Evolutionary conservation across 73 alveolate genomes (phyloP), one percentile per base, ranked within the genome.

Genomic region (Paraurostyla sp.): DNA sequence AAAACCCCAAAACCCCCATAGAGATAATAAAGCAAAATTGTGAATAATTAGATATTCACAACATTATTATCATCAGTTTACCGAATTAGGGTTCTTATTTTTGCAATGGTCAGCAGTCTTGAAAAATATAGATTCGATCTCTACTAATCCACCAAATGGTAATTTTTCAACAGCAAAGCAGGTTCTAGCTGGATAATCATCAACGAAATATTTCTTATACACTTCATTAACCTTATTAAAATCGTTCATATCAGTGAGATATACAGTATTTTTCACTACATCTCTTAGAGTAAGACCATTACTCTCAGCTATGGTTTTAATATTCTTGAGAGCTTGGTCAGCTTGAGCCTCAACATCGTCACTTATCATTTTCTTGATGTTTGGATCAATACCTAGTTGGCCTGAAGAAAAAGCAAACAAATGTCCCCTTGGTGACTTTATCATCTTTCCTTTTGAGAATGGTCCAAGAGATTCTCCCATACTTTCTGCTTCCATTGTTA

Each of bases 101-200:
- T n/a, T n/a, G n/a, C n/a, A n/a, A n/a, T n/a, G n/a, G n/a, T 30
- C 78, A 30, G 52, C 50, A 7, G 78, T 20, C 25, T 60, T 60
- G 78, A 60, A 60, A 50, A 60, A 60, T 27, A 60, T 50, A 9
- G 78, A 60, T 60, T 93, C 97, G 22, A 93, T 80, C 57, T 93
- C 97, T 0, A 90, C 91, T 46, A 48, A 36, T 22, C 87, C 95
- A 15, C 97, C 97, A 23, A 59, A 65, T 0, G 97, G 95, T 62
- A 93, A 83, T 88, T 89, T 65, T 41, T 71, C 43, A 23, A 93
- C 94, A 29, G 95, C 97, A 42, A 93, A 63, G 43, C 97, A 93
- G 27, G 94, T 89, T 75, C 97, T 83, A 0, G 97, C 97, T 22
- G 97, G 97, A 41, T 71, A 80, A 16, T 82, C 92, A 6, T 69